Evolutionary conservation across 345 rosid species (phyloP), one percentile per base, ranked within the genome.

Genomic region (Murraya koenigii): DNA sequence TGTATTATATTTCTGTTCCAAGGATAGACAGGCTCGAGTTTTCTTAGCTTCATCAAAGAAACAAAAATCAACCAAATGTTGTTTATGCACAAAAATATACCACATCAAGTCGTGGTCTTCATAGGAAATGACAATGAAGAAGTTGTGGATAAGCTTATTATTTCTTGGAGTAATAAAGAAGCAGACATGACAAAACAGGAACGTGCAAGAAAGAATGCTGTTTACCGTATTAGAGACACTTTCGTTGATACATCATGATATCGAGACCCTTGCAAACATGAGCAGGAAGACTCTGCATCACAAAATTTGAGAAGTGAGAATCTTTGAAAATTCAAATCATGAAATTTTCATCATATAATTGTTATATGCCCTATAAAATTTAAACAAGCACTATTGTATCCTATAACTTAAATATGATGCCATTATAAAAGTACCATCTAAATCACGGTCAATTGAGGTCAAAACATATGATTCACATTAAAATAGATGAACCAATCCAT

Each of bases 271-370:
- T 36, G 65, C 44, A 76, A 62, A 58, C 60, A 77, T 63, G 81
- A 78, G 68, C 76, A 30, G 68, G 36, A 74, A 74, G 79, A 76
- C n/a, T 77, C 89, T 86, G 88, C 87, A 78, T 17, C 61, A 75
- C 72, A 82, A 81, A 74, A 52, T 41, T 36, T 55, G 38, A 49
- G 33, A 65, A 65, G 5, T 65, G 25, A 8, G 69, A 20, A 20
- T 17, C 9, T 39, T 41, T 41, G 28, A 14, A 68, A 32, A 39
- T 13, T n/a, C 11, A 14, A 33, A 33, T 19, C 6, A 38, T 10
- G 19, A 66, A 66, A 8, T 56, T 56, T 20, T 23, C 32, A 33
- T 56, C 22, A 35, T 22, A 55, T 33, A 9, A 33, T 39, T 7
- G 33, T 5, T 33, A 30, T 19, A 63, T 23, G 62, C 77, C 64